phyloP scores from a whole-genome alignment of 176 grass and related monocot genomes.

The Puya raimondii region DNA sequence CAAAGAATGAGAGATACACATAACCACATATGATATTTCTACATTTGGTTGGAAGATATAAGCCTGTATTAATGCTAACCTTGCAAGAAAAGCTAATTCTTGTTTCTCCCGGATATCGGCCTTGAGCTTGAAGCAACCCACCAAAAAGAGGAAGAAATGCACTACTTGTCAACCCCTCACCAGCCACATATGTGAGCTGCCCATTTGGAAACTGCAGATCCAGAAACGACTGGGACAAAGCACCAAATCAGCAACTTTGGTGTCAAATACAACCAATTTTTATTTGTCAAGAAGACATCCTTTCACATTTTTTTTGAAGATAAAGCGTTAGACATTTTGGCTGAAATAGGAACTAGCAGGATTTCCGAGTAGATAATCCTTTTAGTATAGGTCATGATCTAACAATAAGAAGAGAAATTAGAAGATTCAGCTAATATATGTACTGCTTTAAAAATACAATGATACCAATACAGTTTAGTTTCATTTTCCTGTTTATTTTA shows the following conservation, averaged over 20 bases:
- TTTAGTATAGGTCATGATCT: too few relatives aligned
- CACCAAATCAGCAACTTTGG: slow-evolving; percentile 6
- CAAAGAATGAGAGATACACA: too few relatives aligned
- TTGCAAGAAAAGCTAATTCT: slow-evolving; percentile 83
- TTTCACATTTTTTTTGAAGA: too few relatives aligned
- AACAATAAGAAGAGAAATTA: too few relatives aligned
- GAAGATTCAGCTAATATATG: too few relatives aligned
- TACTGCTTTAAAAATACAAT: too few relatives aligned
- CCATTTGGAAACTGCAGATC: slow-evolving; percentile 89
- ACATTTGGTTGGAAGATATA: neutral
- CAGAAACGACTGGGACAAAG: slow-evolving; percentile 73
- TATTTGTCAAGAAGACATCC: neutral
- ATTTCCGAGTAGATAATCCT: too few relatives aligned
- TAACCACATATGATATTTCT: too few relatives aligned
- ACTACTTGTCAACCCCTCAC: slow-evolving; percentile 80
- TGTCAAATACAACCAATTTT: neutral
- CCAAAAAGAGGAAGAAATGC: slow-evolving; percentile 70
- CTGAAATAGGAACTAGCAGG: too few relatives aligned
- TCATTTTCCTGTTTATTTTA: too few relatives aligned
- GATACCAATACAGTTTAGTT: too few relatives aligned
- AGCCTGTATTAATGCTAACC: slow-evolving; percentile 28
- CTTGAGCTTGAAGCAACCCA: slow-evolving; percentile 72
- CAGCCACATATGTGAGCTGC: slow-evolving; percentile 84
- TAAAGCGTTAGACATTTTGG: too few relatives aligned
- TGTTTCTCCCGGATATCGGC: slow-evolving; percentile 76